A percentile compares a stretch with the other conserved stretches of the same genome.
Evolutionary conservation across 129 eudicot species (phyloP).

Genomic region (Apium graveolens): DNA sequence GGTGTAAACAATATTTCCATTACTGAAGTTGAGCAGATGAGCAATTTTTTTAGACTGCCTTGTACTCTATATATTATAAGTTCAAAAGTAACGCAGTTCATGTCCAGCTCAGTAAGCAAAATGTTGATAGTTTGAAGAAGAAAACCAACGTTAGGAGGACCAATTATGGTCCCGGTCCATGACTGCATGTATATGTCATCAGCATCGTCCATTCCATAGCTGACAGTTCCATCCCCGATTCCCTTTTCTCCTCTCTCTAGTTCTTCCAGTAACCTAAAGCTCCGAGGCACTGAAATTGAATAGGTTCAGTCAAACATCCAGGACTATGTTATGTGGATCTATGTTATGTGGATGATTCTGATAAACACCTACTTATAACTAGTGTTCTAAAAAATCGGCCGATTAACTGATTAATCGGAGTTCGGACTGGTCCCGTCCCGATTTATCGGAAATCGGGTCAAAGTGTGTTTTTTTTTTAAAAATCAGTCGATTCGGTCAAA

Average conservation of each 20-base stretch:
- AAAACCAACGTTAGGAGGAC: constrained; percentile 70
- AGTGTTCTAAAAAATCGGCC: too few relatives aligned
- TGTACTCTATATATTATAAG: neutral
- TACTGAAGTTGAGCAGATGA: neutral
- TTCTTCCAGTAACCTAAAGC: constrained; percentile 79
- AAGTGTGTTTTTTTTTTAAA: too few relatives aligned
- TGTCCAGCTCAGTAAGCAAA: neutral
- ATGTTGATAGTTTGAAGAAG: neutral
- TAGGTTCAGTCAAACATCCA: constrained; percentile 12
- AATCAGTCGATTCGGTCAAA: too few relatives aligned
- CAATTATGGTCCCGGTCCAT: constrained; percentile 84
- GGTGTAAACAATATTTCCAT: neutral
- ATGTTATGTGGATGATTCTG: neutral
- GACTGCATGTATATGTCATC: constrained; percentile 86
- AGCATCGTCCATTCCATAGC: constrained; percentile 91
- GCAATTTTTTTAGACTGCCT: neutral
- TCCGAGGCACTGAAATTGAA: constrained; percentile 68
- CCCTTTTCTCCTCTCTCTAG: constrained; percentile 93
- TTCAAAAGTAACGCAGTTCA: neutral
- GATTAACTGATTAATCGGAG: too few relatives aligned
- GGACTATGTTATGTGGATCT: constrained; percentile 1
- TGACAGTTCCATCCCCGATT: constrained; percentile 89
- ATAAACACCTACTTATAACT: neutral
- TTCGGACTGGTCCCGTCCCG: too few relatives aligned
- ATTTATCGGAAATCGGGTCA: too few relatives aligned